Conservation (phyloP, 768 basidiomycete genomes). For the Suillus subaureus region DNA sequence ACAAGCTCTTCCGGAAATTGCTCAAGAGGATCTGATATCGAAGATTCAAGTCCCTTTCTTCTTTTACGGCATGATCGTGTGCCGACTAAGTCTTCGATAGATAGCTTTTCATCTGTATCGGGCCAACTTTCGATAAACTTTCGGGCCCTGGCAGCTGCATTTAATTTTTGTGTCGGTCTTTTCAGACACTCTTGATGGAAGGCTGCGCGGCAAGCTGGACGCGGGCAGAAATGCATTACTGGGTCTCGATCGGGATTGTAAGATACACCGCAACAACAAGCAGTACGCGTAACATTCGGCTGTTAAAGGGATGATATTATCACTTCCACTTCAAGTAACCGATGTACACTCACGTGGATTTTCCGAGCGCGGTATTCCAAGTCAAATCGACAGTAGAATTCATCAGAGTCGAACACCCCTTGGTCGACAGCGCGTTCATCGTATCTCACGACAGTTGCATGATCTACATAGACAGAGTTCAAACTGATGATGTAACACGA, state of each 20-base stretch:
- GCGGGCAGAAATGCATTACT: constrained; percentile 61
- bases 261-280: constrained; percentile 49
- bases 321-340: background rate
- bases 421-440: constrained; percentile 43
- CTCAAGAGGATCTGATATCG: constrained; percentile 7
- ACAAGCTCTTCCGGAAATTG: constrained; percentile 43
- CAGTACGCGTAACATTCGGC: constrained; percentile 42
- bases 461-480: constrained; percentile 35
- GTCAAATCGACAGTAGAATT: constrained; percentile 52
- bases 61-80: constrained; percentile 18
- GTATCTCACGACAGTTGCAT: constrained; percentile 36
- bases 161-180: constrained; percentile 24
- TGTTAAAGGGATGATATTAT: constrained; percentile 20
- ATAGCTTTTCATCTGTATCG: constrained; percentile 25
- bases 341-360: constrained; percentile 36
- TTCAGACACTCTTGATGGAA: constrained; percentile 54
- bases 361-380: constrained; percentile 37
- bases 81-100: constrained; percentile 6
- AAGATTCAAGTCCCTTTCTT: constrained; percentile 6
- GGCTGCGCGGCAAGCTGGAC: constrained; percentile 45
- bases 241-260: constrained; percentile 46
- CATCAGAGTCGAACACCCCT: constrained; percentile 37
- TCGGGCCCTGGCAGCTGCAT: constrained; percentile 16
- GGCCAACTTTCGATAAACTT: constrained; percentile 43
- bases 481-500: background rate